Evolutionary conservation across 2,329 filamentous ascomycete genomes (phyloP).

Genomic region (Whalleya microplaca): DNA sequence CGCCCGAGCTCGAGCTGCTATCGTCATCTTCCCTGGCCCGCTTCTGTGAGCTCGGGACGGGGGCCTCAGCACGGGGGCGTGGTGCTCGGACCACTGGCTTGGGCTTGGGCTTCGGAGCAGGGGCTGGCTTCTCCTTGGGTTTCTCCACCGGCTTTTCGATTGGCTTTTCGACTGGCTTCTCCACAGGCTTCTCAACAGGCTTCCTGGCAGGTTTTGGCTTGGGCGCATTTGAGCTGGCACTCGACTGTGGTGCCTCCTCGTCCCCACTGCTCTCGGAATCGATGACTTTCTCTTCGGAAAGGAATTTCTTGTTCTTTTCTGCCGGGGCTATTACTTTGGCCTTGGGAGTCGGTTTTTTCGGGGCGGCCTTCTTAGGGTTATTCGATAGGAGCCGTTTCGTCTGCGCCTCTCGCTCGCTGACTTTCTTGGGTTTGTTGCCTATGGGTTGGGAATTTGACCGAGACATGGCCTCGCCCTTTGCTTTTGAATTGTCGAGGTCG

Average conservation of each 20-base stretch:
- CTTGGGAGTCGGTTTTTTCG: constrained; percentile 52
- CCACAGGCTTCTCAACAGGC: constrained; percentile 28
- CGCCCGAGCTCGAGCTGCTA: constrained; percentile 63
- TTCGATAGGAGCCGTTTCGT: constrained; percentile 57
- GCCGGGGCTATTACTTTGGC: constrained; percentile 36
- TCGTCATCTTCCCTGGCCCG: constrained; percentile 57
- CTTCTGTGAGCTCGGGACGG: constrained; percentile 49
- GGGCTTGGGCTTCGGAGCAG: constrained; percentile 39
- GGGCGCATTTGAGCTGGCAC: constrained; percentile 35
- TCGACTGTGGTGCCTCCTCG: constrained; percentile 50
- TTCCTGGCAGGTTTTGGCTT: constrained; percentile 38
- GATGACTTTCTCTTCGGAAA: constrained; percentile 60
- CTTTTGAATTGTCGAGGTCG: constrained; percentile 41
- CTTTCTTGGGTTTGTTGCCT: constrained; percentile 59
- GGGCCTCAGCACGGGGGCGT: constrained; percentile 33
- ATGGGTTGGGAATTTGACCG: constrained; percentile 56
- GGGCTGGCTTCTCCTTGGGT: constrained; percentile 30
- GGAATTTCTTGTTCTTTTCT: constrained; percentile 48
- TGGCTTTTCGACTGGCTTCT: constrained; percentile 23
- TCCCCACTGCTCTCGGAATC: constrained; percentile 61
- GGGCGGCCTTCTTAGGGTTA: constrained; percentile 43
- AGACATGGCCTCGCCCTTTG: constrained; percentile 49
- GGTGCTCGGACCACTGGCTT: constrained; percentile 37
- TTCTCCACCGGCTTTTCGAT: constrained; percentile 27
- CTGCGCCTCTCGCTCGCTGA: constrained; percentile 56